Base-by-base conservation (phyloP, 805 yeast species). In the Wickerhamiella qilinensis region DNA sequence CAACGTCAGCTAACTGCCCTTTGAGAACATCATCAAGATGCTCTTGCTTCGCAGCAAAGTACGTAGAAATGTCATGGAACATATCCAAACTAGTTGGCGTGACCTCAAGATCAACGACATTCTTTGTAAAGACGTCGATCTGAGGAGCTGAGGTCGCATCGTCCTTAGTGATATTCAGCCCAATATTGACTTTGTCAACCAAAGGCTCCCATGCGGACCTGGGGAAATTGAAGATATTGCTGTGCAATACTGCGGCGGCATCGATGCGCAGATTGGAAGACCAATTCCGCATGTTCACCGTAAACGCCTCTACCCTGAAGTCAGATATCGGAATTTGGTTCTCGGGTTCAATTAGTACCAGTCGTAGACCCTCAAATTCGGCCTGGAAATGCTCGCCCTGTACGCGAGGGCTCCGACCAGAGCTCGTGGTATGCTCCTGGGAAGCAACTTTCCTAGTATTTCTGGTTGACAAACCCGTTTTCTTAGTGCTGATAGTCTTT, bases 181-280 rank as follows among this genome's bases (percentile, higher is more conserved):
- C 75, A 37, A 88, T 63, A 5, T 83, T 77, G 81, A 94, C 80
- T 0, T 88, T 77, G 51, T 91, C 98, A 36, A 91, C 56, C 34
- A 91, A 62, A 0, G 98, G 96, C 51, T 91, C 97, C 97, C 98
- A 86, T 0, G 84, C 71, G 3, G 95, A 85, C 44, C 80, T 73
- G 0, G 95, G 72, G 55, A 86, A 86, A 55, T 85, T 85, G 64
- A 80, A 86, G 17, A 83, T 72, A 55, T 83, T 85, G 8, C 80
- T 69, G 43, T 63, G 70, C 1, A 84, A 67, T 43, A 73, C 80
- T 27, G 85, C 56, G 20, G 71, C 69, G 0, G 78, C 65, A 40
- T 73, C 75, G 1, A 83, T 80, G 47, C 75, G 76, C 39, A 86
- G 56, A 43, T 81, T 86, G 1, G 86, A 75, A 0, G 94, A 78